phyloP scores from a whole-genome alignment of 2,329 filamentous ascomycete species.

The Setomelanomma holmii region DNA sequence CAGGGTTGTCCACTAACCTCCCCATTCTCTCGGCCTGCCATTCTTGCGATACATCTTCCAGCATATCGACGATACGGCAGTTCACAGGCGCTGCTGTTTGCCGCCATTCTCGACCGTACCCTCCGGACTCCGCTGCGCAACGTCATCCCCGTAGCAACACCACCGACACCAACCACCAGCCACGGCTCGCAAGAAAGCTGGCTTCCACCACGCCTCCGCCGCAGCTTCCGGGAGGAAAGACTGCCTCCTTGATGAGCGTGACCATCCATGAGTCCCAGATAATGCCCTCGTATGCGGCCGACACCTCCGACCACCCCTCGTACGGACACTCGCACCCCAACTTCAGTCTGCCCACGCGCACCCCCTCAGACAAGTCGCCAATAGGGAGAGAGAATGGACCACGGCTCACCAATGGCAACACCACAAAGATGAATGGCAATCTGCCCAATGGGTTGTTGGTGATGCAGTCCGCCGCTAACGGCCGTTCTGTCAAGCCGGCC shows the following conservation, averaged over 20 bases:
- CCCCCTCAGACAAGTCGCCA: slow-evolving; percentile 33
- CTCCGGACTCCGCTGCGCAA: background rate
- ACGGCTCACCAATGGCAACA: slow-evolving; percentile 35
- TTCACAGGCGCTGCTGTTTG: slow-evolving; percentile 2
- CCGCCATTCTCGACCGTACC: slow-evolving; percentile 6
- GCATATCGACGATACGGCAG: slow-evolving; percentile 6
- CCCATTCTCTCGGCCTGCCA: too few species aligned
- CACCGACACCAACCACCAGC: slow-evolving; percentile 10
- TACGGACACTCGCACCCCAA: slow-evolving; percentile 44
- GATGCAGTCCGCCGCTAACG: slow-evolving; percentile 45
- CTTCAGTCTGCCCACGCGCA: slow-evolving; percentile 36
- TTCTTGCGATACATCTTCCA: too few species aligned
- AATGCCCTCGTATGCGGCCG: slow-evolving; percentile 61
- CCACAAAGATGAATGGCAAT: slow-evolving; percentile 43
- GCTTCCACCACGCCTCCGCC: slow-evolving; percentile 36
- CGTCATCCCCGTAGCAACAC: slow-evolving; percentile 16
- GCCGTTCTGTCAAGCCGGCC: slow-evolving; percentile 40
- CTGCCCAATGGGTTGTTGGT: slow-evolving; percentile 34
- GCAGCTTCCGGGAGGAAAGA: slow-evolving; percentile 34
- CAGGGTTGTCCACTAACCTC: too few species aligned
- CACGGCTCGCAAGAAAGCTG: slow-evolving; percentile 24
- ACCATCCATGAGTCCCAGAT: slow-evolving; percentile 46
- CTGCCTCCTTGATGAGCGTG: slow-evolving; percentile 40
- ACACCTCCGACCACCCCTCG: slow-evolving; percentile 47
- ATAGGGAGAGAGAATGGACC: slow-evolving; percentile 29